phyloP scores from a whole-genome alignment of 129 eudicot genomes.

The Escallonia herrerae region DNA sequence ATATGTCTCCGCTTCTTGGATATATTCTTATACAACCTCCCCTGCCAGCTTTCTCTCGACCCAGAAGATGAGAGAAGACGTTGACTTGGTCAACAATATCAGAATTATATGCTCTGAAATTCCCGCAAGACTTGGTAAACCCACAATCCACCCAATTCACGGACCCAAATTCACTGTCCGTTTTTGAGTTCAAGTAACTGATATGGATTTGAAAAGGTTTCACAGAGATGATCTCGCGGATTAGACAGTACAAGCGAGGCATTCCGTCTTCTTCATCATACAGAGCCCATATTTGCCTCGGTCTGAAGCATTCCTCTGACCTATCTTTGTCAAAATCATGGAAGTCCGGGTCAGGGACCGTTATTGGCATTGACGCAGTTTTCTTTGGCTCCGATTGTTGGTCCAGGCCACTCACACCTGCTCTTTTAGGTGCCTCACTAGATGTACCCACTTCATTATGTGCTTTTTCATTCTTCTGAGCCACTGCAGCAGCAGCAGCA shows the following conservation, averaged over 20 bases:
- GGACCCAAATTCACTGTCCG: constrained; percentile 66
- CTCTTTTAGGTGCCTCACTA: constrained; percentile 14
- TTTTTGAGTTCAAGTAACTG: constrained; percentile 78
- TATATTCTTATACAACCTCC: constrained; percentile 75
- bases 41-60: constrained; percentile 75
- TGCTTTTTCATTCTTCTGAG: constrained; percentile 44
- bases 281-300: constrained; percentile 96
- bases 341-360: constrained; percentile 91
- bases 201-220: constrained; percentile 80
- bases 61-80: constrained; percentile 81
- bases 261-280: constrained; percentile 98
- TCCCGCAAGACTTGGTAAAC: constrained; percentile 87
- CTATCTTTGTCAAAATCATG: constrained; percentile 92
- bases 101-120: constrained; percentile 59
- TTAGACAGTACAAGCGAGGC: constrained; percentile 92
- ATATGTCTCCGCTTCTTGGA: constrained; percentile 77
- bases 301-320: constrained; percentile 71
- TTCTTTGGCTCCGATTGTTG: constrained; percentile 36
- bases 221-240: constrained; percentile 72
- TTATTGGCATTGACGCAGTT: constrained; percentile 54
- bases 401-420: constrained; percentile 5
- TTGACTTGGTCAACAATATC: constrained; percentile 79
- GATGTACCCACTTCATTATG: constrained; percentile 14
- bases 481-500: constrained; percentile 38
- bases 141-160: constrained; percentile 82